Evolutionary conservation across 176 grass and related monocot genomes (phyloP), one percentile per base, ranked within the genome.

Genomic region (Cymbopogon citratus): DNA sequence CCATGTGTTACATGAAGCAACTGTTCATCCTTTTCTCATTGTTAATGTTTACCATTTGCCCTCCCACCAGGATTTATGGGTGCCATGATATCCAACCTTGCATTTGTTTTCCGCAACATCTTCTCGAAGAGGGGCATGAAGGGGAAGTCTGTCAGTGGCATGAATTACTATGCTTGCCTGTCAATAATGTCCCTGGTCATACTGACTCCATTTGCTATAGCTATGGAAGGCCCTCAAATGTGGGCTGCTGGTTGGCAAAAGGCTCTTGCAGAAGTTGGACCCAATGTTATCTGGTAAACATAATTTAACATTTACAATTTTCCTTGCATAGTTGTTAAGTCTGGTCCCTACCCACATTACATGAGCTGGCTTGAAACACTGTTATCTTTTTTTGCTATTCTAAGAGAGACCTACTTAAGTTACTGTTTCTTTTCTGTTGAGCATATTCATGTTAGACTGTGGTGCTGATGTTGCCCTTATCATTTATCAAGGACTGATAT

Each of bases 31-130:
- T 40, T 54, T 86, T 76, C 21, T 49, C 83, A 56, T 76, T 70
- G 38, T 76, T 80, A 70, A 83, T 28, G 63, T 35, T 80, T 63
- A 36, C 25, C 51, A 3, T 66, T 78, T 91, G 14, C 49, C 39
- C 9, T 92, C 16, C 24, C 84, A 71, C 8, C 88, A 97, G 94
- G 94, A 67, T 97, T 97, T 71, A 97, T 94, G 88, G 94, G 92
- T 73, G 94, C 94, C 13, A 97, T 97, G 94, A 92, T 97, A 75
- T 97, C 94, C n/a, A 97, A 97, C 78, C 83, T 97, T 86, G 94
- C 94, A 57, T 94, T 97, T 76, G 94, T 97, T 80, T 97, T 94
- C 85, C 89, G 92, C 21, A 97, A 97, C 75, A 92, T 94, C 51
- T 97, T 97, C 77, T 97, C 94, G 0, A 97, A 97, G 87, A 87